Evolutionary conservation across 225 moss, liverwort and hornwort genomes (phyloP).

Genomic region (Bryoerythrophyllum caledonicum): DNA sequence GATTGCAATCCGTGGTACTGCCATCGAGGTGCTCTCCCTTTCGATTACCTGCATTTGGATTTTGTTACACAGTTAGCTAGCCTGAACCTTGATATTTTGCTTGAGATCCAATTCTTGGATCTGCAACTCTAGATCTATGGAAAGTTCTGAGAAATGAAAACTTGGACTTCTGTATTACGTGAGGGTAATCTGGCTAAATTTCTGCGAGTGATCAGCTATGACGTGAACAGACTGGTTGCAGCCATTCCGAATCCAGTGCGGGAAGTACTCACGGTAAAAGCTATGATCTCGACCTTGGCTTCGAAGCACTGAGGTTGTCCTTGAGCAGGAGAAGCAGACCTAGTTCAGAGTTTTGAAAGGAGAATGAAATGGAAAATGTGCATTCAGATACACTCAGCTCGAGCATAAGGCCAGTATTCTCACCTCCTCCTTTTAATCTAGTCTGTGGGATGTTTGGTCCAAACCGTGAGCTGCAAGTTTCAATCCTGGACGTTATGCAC

Average conservation of each 20-base stretch:
- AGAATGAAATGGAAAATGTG: not conserved
- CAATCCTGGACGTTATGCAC: not conserved
- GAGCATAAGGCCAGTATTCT: not conserved
- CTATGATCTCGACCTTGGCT: not conserved
- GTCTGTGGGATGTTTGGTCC: not conserved
- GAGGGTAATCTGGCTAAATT: no score
- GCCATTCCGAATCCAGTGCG: not conserved
- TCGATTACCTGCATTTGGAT: not conserved
- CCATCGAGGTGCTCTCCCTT: not conserved
- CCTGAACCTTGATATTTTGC: not conserved
- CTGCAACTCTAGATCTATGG: not conserved
- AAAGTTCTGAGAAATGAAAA: not conserved
- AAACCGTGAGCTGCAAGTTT: not conserved
- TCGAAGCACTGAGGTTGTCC: not conserved
- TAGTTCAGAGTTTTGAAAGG: not conserved
- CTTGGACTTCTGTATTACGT: no score
- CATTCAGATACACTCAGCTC: not conserved
- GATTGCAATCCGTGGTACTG: slow-evolving; percentile 7
- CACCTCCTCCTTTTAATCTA: not conserved
- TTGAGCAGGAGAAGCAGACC: not conserved
- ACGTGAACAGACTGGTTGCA: not conserved
- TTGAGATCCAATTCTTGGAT: not conserved
- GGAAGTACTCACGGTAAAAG: not conserved
- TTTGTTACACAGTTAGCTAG: not conserved
- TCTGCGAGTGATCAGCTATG: not conserved